A percentile compares a stretch with the other conserved stretches of the same genome.
Evolutionary conservation across 225 moss, liverwort and hornwort genomes (phyloP).

Genomic region (Pseudoscleropodium purum): DNA sequence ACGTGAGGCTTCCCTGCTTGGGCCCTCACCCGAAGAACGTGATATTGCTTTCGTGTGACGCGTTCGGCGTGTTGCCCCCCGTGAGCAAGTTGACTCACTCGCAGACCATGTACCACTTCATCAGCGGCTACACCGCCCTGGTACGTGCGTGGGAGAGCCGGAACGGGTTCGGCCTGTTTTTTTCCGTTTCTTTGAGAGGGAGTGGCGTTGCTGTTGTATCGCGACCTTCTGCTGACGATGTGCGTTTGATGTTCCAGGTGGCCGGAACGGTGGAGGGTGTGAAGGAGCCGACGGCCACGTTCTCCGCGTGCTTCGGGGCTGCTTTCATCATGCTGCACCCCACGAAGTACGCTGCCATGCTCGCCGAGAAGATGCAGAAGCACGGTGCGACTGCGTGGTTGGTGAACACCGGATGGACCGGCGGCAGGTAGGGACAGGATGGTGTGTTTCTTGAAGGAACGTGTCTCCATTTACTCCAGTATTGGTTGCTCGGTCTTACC

Average conservation of each 20-base stretch:
- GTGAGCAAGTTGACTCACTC: conserved; percentile 90
- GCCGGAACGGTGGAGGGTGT: conserved; percentile 96
- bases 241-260: conserved; percentile 28
- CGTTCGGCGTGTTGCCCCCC: conserved; percentile 92
- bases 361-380: conserved; percentile 84
- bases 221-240: neutral
- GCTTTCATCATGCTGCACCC: conserved; percentile 99
- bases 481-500: fast-evolving
- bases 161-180: neutral
- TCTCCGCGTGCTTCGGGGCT: conserved; percentile 98
- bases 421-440: conserved; percentile 59
- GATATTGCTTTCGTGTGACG: conserved; percentile 89
- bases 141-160: conserved; percentile 11
- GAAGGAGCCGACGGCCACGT: conserved; percentile 86
- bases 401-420: conserved; percentile 95
- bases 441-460: neutral
- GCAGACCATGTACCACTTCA: conserved; percentile 99
- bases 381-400: conserved; percentile 82
- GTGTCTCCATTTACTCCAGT: neutral
- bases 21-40: conserved; percentile 95
- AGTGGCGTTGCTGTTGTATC: neutral
- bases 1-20: conserved; percentile 85
- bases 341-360: conserved; percentile 92
- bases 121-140: conserved; percentile 97
- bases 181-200: neutral